Evolutionary conservation across 345 rosid genomes (phyloP).

Genomic region (Isatis tinctoria): DNA sequence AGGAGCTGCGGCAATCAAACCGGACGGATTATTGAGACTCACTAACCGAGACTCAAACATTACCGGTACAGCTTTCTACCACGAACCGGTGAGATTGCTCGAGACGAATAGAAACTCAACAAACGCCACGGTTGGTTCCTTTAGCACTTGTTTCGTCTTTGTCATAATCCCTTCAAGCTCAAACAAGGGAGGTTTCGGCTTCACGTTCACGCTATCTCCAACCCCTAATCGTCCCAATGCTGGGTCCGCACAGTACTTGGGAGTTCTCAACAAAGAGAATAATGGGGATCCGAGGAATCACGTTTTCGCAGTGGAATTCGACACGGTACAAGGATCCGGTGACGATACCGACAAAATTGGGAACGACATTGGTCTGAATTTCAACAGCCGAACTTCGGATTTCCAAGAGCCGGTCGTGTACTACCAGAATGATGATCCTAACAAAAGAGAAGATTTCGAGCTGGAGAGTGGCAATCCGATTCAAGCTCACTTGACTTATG

Average conservation of each 20-base stretch:
- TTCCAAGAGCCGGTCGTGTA: slow-evolving; percentile 22
- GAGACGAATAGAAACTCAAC: background rate
- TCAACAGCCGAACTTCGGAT: slow-evolving; percentile 37
- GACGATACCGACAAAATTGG: slow-evolving; percentile 24
- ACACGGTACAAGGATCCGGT: slow-evolving; percentile 46
- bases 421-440: background rate
- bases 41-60: slow-evolving; percentile 11
- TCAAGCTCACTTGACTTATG: slow-evolving; percentile 47
- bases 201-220: slow-evolving; percentile 54
- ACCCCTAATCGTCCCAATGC: slow-evolving; percentile 34
- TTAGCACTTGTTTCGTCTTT: slow-evolving; percentile 51
- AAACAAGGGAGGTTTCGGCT: slow-evolving; percentile 51
- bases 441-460: slow-evolving; percentile 10
- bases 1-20: slow-evolving; percentile 9
- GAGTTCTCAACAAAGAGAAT: slow-evolving; percentile 42
- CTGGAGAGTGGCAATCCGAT: slow-evolving; percentile 41
- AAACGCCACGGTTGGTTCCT: slow-evolving; percentile 33
- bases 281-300: slow-evolving; percentile 32
- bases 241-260: slow-evolving; percentile 38
- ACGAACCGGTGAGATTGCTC: slow-evolving; percentile 22
- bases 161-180: slow-evolving; percentile 32
- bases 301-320: slow-evolving; percentile 55
- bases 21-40: slow-evolving; percentile 27
- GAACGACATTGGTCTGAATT: slow-evolving; percentile 48
- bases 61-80: slow-evolving; percentile 24